Evolutionary conservation across 2,329 filamentous ascomycete genomes (phyloP), one percentile per base, ranked within the genome.

Genomic region (Stemphylium lycopersici): DNA sequence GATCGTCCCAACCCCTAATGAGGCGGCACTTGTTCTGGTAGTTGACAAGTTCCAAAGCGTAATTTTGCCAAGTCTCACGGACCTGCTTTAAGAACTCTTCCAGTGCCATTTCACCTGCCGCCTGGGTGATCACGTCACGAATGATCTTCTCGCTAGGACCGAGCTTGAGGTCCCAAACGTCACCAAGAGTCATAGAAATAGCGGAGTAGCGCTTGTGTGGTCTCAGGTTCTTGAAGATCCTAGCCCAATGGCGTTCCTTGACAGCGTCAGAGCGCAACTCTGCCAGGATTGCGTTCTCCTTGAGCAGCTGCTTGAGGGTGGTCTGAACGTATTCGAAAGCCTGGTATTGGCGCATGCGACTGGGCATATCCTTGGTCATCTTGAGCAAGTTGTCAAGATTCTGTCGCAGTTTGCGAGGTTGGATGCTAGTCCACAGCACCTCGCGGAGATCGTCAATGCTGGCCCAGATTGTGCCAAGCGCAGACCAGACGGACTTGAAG

Each of bases 321-420:
- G 87, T 91, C 73, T 99, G 96, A 34, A 99, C 92, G 70, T 99
- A 93, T 76, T 99, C 96, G 72, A 99, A 99, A n/a, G 96, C 96
- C 65, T 96, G 93, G 75, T 99, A 99, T 71, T 99, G 96, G 56
- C 96, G 88, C 93, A 99, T 98, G 55, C 95, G 88, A 76, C 92
- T 96, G 0, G 96, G 95, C 95, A 99, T 98, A 59, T 98, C 93
- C 78, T 96, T 98, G 32, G 93, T 98, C 84, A 96, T 96, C 80
- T 96, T 96, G 74, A 98, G 91, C 48, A 98, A 84, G 42, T 89
- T 88, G 70, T 99, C 93, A 45, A 99, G 88, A 58, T 91, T 90
- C 65, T 90, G 86, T 33, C 95, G 87, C 54, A 99, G 87, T 78
- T 98, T 99, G 60, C 95, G 86, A 7, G 96, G 93, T 71, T 98